Conservation (phyloP, 1,139 yeast genomes). For the Yamadazyma friedrichii region DNA sequence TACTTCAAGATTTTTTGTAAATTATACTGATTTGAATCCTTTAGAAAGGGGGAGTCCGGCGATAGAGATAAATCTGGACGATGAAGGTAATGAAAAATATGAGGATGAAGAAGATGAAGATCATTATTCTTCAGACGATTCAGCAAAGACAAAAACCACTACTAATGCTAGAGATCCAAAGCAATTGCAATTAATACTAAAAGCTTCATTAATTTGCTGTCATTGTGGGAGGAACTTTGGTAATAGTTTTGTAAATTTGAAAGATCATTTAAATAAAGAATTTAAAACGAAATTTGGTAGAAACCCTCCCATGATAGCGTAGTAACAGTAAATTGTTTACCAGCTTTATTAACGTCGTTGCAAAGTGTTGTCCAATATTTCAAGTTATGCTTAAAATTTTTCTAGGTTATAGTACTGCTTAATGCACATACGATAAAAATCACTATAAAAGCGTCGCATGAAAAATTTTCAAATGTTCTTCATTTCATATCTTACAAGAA, state of each 20-base stretch:
- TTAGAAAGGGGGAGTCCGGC: not conserved
- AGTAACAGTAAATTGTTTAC: too few species aligned
- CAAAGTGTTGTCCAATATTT: too few species aligned
- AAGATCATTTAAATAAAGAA: conserved; percentile 49
- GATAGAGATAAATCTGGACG: not conserved
- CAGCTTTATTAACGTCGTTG: not conserved
- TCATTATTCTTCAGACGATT: conserved; percentile 11
- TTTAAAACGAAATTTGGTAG: conserved; percentile 22
- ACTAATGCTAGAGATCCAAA: conserved; percentile 9
- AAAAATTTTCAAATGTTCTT: not conserved
- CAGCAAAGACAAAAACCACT: not conserved
- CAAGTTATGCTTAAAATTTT: not conserved
- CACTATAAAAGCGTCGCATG: not conserved
- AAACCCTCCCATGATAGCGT: not conserved
- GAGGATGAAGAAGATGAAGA: not conserved
- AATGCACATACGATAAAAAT: not conserved
- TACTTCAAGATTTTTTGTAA: conserved; percentile 61
- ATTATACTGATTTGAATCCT: conserved; percentile 33
- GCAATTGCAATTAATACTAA: conserved; percentile 28
- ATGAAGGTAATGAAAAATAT: not conserved
- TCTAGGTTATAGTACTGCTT: not conserved
- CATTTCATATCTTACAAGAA: not conserved
- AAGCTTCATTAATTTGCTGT: conserved; percentile 46
- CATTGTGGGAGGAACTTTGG: conserved; percentile 48
- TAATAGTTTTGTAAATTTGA: conserved; percentile 46